Conservation (phyloP, 192 early-diverging fungal genomes). For the Rhizophagus clarus region DNA sequence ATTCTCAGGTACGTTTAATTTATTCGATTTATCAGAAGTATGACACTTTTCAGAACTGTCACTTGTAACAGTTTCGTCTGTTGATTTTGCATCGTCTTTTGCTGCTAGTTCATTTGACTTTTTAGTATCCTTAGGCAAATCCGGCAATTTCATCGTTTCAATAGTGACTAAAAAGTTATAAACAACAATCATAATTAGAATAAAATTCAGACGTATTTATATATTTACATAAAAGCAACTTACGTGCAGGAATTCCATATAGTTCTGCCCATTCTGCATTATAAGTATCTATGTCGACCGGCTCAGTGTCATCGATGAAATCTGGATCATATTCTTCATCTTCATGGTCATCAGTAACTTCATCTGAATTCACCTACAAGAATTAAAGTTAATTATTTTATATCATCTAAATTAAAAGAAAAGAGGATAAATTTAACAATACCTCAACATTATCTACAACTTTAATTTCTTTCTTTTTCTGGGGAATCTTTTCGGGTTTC, state of each 20-base stretch:
- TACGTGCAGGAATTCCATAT: neutral
- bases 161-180: neutral
- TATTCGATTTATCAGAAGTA: neutral
- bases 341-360: neutral
- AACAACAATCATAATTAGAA: neutral
- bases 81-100: neutral
- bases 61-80: neutral
- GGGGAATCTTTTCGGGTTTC: neutral
- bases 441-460: neutral
- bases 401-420: too few relatives aligned
- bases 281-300: neutral
- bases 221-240: neutral
- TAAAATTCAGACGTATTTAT: neutral
- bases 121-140: neutral
- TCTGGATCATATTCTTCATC: constrained; percentile 3
- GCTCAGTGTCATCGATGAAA: constrained; percentile 13
- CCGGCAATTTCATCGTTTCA: neutral
- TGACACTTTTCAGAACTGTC: neutral
- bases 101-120: neutral
- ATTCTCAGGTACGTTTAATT: neutral
- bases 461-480: neutral
- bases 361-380: neutral
- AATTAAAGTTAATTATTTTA: neutral
- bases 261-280: neutral
- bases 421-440: neutral